These are phyloP conservation scores for Candida pseudocylindracea DNA, from an alignment of 1,139 yeast genomes.

Conservation along the genomic window DNA sequence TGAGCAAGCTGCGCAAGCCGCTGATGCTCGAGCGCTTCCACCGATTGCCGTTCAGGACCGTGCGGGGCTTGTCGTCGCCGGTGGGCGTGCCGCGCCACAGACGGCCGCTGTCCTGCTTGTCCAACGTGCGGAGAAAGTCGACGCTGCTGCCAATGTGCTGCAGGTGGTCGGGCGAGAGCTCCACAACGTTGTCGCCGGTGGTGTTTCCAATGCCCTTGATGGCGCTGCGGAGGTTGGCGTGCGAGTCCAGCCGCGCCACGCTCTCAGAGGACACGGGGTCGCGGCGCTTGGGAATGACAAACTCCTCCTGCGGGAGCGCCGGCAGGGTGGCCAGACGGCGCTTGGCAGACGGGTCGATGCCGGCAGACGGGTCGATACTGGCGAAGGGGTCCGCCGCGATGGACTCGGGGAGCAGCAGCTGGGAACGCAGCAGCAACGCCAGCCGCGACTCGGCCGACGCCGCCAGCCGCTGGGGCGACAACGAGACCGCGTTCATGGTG, in stretches of 20 bases:
- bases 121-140: too few relatives aligned
- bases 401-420: background rate
- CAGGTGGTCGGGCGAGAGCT: too few relatives aligned
- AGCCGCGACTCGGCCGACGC: background rate
- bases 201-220: too few relatives aligned
- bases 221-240: background rate
- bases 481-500: conserved; percentile 7
- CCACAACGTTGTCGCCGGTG: too few relatives aligned
- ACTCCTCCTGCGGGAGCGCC: too few relatives aligned
- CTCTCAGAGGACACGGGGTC: too few relatives aligned
- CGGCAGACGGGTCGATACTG: conserved; percentile 13
- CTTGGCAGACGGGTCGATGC: background rate
- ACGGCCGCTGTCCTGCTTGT: too few relatives aligned
- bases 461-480: background rate
- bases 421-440: background rate
- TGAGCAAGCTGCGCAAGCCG: background rate
- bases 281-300: too few relatives aligned
- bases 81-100: background rate
- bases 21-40: background rate
- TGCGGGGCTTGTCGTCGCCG: background rate
- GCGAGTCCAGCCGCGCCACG: too few relatives aligned
- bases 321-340: too few relatives aligned
- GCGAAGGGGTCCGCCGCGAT: conserved; percentile 7
- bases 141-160: too few relatives aligned
- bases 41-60: background rate